These are phyloP conservation scores for Trichoderma sp. DNA, from an alignment of 2,329 filamentous ascomycete species.

Conservation along the genomic window DNA sequence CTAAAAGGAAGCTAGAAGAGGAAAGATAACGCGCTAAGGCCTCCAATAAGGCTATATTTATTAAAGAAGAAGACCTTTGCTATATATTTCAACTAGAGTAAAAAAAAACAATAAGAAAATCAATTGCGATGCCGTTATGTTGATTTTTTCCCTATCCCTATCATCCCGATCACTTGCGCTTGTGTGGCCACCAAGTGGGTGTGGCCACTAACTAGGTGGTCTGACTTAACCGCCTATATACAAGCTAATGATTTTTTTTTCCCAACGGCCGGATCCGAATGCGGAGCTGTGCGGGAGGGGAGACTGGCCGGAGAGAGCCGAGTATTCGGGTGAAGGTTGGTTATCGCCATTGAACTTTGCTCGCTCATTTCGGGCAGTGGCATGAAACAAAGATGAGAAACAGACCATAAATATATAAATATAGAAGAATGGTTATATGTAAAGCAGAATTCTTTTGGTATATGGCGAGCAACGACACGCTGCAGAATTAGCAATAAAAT, in stretches of 20 bases:
- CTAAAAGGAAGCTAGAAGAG: too few relatives aligned
- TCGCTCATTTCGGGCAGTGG: background rate
- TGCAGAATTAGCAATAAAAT: background rate
- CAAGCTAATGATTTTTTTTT: background rate
- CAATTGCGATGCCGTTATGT: too few relatives aligned
- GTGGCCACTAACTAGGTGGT: too few relatives aligned
- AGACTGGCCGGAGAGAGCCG: constrained; percentile 13
- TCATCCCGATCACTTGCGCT: too few relatives aligned
- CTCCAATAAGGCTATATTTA: too few relatives aligned
- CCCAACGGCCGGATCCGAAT: constrained; percentile 21
- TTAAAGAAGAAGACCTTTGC: background rate
- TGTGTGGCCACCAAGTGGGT: too few relatives aligned
- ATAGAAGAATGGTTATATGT: too few relatives aligned
- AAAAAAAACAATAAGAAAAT: too few relatives aligned
- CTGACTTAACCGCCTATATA: background rate
- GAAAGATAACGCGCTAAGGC: too few relatives aligned
- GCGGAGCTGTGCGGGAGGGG: background rate
- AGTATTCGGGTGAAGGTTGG: background rate
- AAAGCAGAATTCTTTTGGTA: background rate
- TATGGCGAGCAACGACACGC: background rate
- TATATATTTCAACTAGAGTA: too few relatives aligned
- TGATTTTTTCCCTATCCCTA: too few relatives aligned
- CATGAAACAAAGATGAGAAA: background rate
- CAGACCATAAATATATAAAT: too few relatives aligned
- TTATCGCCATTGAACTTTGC: background rate